These are phyloP conservation scores for Penicillium sp. DNA, from an alignment of 2,329 filamentous ascomycete genomes.

Conservation along the genomic window DNA sequence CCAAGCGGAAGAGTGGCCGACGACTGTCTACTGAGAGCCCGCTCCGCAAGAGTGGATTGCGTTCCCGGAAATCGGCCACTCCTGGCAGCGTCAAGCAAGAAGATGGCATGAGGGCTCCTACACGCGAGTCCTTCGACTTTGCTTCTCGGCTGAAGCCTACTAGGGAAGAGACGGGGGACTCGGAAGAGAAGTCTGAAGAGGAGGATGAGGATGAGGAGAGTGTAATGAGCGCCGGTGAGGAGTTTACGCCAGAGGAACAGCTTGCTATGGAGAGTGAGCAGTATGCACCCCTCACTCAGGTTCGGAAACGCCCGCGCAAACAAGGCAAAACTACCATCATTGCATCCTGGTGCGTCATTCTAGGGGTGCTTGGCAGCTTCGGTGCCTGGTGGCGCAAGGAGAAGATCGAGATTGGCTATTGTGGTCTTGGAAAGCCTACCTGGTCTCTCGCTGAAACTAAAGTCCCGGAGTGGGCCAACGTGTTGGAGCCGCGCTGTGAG, in stretches of 20 bases:
- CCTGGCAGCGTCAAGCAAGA: slow-evolving; percentile 45
- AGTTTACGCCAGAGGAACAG: slow-evolving; percentile 90
- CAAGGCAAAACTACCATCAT: slow-evolving; percentile 52
- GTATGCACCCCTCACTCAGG: slow-evolving; percentile 21
- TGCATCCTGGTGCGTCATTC: slow-evolving; percentile 66
- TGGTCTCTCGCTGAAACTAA: slow-evolving; percentile 56
- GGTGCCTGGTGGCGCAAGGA: slow-evolving; percentile 85
- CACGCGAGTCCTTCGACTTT: slow-evolving; percentile 57
- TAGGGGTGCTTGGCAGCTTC: slow-evolving; percentile 67
- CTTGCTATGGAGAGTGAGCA: slow-evolving; percentile 71
- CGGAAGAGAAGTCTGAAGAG: slow-evolving; percentile 40
- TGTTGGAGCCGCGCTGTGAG: slow-evolving; percentile 76
- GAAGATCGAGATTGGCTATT: slow-evolving; percentile 94
- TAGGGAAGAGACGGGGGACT: slow-evolving; percentile 35
- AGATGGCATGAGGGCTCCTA: slow-evolving; percentile 51
- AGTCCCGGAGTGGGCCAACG: slow-evolving; percentile 68
- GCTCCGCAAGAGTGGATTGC: slow-evolving; percentile 23
- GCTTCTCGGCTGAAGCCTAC: slow-evolving; percentile 42
- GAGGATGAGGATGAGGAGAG: slow-evolving; percentile 53
- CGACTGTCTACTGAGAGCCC: slow-evolving; percentile 36
- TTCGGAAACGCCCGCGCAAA: slow-evolving; percentile 26
- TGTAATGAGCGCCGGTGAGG: slow-evolving; percentile 65
- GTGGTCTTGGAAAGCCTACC: slow-evolving; percentile 69
- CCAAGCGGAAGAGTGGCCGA: slow-evolving; percentile 52
- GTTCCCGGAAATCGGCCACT: slow-evolving; percentile 31